phyloP scores from a whole-genome alignment of 139 green algal genomes.

The Micractinium conductrix region DNA sequence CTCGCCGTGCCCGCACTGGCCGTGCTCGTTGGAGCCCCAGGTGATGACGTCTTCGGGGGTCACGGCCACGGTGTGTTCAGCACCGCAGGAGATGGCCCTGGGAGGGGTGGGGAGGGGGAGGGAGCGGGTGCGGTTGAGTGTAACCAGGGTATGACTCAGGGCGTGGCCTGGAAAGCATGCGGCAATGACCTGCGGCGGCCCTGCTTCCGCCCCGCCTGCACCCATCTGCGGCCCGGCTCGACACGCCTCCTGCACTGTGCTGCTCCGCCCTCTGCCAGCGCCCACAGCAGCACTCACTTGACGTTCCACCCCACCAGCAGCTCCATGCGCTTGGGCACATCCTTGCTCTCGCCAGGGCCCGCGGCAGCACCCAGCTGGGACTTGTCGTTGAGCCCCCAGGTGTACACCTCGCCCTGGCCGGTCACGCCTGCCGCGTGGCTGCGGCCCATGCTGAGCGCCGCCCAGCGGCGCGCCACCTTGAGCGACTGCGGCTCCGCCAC shows the following conservation, averaged over 20 bases:
- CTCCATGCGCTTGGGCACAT: conserved; percentile 65
- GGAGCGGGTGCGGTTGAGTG: not conserved
- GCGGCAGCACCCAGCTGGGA: conserved; percentile 61
- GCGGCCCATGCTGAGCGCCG: conserved; percentile 72
- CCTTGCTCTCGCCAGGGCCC: conserved; percentile 46
- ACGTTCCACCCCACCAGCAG: conserved; percentile 68
- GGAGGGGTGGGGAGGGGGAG: not conserved
- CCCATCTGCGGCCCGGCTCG: no score
- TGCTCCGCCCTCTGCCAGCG: no score
- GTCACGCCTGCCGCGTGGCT: conserved; percentile 74
- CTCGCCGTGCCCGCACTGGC: conserved; percentile 83
- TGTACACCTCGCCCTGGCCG: conserved; percentile 73
- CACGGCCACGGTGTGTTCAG: conserved; percentile 81
- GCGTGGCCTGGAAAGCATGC: no score
- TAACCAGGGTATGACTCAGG: not conserved
- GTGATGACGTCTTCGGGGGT: conserved; percentile 81
- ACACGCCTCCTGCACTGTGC: no score
- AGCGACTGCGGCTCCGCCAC: conserved; percentile 61
- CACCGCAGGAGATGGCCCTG: conserved; percentile 52
- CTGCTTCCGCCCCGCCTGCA: no score
- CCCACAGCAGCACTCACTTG: conserved; percentile 57
- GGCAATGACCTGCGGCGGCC: no score
- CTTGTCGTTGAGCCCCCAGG: conserved; percentile 79
- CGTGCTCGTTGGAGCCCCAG: conserved; percentile 82
- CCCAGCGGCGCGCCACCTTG: conserved; percentile 71